Conservation (phyloP, 768 basidiomycete genomes). For the Termitomyces sp. region DNA sequence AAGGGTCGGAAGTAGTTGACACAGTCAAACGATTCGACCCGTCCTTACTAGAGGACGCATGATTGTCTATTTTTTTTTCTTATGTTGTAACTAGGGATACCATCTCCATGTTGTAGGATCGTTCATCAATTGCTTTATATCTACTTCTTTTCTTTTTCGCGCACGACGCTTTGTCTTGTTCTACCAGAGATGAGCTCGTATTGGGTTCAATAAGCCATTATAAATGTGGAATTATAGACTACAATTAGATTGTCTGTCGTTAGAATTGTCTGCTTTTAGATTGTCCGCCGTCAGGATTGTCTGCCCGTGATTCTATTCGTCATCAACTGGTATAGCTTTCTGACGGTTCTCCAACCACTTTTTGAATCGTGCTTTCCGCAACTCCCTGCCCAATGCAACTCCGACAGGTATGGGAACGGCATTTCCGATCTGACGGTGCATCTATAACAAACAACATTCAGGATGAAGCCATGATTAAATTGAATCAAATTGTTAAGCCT, state of each 20-base stretch:
- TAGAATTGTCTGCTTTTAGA: no score
- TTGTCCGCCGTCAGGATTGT: no score
- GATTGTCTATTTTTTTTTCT: constrained; percentile 7
- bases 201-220: no score
- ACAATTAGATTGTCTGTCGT: background rate
- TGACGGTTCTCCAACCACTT: constrained; percentile 40
- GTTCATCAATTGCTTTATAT: constrained; percentile 2
- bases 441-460: constrained; percentile 32
- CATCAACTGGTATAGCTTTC: constrained; percentile 31
- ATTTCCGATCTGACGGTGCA: constrained; percentile 80
- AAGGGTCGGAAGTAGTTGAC: constrained; percentile 72
- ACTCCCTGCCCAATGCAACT: constrained; percentile 58
- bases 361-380: constrained; percentile 46
- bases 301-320: background rate
- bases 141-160: background rate
- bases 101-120: constrained; percentile 11
- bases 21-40: constrained; percentile 69
- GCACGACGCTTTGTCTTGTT: background rate
- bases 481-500: constrained; percentile 24
- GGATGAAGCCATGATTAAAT: background rate
- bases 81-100: constrained; percentile 6
- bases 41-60: constrained; percentile 19
- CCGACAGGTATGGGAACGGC: constrained; percentile 69
- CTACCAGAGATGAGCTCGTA: background rate
- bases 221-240: background rate